These are phyloP conservation scores for Sordariomycetes sp. DNA, from an alignment of 2,329 filamentous ascomycete genomes.

Conservation along the genomic window DNA sequence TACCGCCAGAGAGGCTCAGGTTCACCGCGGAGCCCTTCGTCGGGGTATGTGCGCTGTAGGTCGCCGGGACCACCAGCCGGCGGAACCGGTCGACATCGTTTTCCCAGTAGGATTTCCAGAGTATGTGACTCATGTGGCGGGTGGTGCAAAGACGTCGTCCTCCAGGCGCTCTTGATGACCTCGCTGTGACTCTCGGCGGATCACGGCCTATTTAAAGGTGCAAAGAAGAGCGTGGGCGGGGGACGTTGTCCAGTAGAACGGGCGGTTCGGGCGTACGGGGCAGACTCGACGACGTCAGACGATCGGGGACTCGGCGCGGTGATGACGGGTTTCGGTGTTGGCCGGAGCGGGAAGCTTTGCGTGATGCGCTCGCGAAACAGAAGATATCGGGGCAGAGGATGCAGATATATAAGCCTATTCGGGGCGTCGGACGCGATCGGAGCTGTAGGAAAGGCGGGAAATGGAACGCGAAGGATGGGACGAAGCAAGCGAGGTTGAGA, in stretches of 20 bases:
- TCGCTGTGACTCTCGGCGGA: constrained; percentile 78
- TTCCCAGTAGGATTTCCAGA: constrained; percentile 96
- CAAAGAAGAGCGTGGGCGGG: constrained; percentile 11
- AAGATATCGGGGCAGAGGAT: not conserved
- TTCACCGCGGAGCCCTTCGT: constrained; percentile 40
- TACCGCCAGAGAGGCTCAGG: constrained; percentile 15
- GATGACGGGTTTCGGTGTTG: not conserved
- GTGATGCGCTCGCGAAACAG: not conserved
- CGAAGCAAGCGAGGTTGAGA: not conserved
- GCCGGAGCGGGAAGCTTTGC: not conserved
- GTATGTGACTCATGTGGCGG: constrained; percentile 81
- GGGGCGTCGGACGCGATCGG: not conserved
- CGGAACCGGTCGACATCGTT: constrained; percentile 95
- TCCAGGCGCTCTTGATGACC: constrained; percentile 53
- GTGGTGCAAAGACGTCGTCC: constrained; percentile 16
- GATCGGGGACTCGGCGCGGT: not conserved
- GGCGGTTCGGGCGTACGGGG: not conserved
- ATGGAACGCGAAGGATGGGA: not conserved
- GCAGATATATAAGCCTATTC: not conserved
- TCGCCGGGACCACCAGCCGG: constrained; percentile 64
- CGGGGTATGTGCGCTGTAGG: constrained; percentile 42
- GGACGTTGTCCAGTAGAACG: not conserved
- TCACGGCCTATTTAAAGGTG: constrained; percentile 91
- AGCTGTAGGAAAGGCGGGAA: not conserved
- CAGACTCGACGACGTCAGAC: not conserved